Evolutionary conservation across 140 eudicot species (phyloP), one percentile per base, ranked within the genome.

Genomic region (Ambrosia hybrid): DNA sequence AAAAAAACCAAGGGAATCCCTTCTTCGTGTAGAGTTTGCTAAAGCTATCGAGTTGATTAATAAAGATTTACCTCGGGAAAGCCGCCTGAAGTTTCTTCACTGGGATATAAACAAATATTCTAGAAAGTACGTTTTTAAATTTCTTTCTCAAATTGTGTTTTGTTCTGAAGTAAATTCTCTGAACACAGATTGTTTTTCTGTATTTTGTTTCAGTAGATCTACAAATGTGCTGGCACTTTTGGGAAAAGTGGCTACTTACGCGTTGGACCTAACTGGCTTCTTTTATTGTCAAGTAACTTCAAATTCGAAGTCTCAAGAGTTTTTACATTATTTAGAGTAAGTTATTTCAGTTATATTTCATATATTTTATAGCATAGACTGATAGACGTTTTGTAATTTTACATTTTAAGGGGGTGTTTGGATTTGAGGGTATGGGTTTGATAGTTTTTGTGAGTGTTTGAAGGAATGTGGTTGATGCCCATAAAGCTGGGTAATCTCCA

Each of bases 71-170:
- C 68, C 91, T 8, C 87, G 80, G 62, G 96, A 88, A 77, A 71
- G 73, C 41, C 97, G 85, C 74, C 75, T 94, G 83, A 94, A 83
- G 87, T 94, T 94, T 75, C 85, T 89, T 39, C 96, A 92, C 71
- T 91, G 95, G 96, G 99, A 94, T 81, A 78, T 94, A 68, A 88
- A 85, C 73, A 94, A 91, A 79, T 77, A 84, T 78, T 86, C 95
- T 72, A 86, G 87, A 85, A 86, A 83, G 99, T 94, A 84, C 39
- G 6, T 55, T 56, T 65, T 56, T 68, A 15, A 30, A 45, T 4
- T 16, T 17, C 41, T 65, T 73, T 6, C 41, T 46, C 66, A 52
- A 21, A 1, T 77, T 26, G 48, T 48, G 51, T n/a, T 5, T 57
- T 38, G 26, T 57, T 71, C 43, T 36, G 21, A 8, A 34, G 16